Conservation (phyloP, 202 grass and related monocot species). For the Dendrocalamus latiflorus region DNA sequence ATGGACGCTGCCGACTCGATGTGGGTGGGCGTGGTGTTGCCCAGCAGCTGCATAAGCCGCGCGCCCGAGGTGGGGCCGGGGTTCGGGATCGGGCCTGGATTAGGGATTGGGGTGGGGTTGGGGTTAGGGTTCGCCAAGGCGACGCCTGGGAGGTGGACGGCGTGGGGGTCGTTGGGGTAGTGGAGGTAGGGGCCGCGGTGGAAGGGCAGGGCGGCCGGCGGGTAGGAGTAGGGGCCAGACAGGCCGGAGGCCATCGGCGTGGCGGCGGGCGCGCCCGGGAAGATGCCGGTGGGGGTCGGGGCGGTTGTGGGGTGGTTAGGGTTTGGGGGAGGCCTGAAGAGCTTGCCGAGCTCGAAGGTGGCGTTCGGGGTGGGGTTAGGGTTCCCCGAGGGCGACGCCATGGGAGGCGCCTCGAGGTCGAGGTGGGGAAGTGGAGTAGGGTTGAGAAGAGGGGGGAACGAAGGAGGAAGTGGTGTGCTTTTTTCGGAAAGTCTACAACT, state of each 20-base stretch:
- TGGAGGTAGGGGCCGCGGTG: conserved; percentile 51
- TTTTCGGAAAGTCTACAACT: no score
- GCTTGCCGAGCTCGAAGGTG: conserved; percentile 39
- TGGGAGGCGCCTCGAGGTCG: neutral
- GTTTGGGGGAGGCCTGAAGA: conserved; percentile 55
- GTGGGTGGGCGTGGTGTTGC: conserved; percentile 43
- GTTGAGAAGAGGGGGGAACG: neutral
- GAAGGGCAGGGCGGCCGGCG: conserved; percentile 51
- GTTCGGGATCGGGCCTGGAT: conserved; percentile 8
- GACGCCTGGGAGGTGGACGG: conserved; percentile 27
- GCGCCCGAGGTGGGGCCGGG: conserved; percentile 47
- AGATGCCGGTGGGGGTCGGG: conserved; percentile 25
- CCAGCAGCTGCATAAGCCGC: conserved; percentile 83
- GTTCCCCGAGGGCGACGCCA: conserved; percentile 68
- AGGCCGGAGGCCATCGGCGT: conserved; percentile 2
- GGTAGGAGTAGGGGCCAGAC: conserved; percentile 65
- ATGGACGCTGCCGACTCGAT: conserved; percentile 56
- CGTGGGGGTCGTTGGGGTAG: conserved; percentile 37
- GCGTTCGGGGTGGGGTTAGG: conserved; percentile 27
- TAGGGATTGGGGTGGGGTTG: conserved; percentile 30
- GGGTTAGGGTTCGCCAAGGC: conserved; percentile 43
- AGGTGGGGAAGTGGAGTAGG: neutral
- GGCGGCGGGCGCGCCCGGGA: conserved; percentile 10
- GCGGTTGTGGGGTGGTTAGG: conserved; percentile 38
- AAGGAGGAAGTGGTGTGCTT: no score